Conservation (phyloP, 2,329 filamentous ascomycete genomes). For the Aspergillus luchuensis region DNA sequence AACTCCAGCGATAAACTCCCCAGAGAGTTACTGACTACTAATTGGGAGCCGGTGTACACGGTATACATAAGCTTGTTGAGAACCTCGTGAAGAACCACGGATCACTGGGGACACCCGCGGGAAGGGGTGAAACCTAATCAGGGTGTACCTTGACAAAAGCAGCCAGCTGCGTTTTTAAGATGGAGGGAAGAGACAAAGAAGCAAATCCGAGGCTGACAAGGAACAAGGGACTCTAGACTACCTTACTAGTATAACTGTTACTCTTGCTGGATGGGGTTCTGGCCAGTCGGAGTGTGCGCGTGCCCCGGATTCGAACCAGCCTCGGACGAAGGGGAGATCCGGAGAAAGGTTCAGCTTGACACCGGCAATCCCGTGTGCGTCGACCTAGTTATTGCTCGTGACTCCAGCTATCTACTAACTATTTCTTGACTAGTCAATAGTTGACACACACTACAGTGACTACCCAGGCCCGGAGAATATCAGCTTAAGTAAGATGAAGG, state of each 20-base stretch:
- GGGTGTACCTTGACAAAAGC: constrained; percentile 7
- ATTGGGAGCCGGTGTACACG: constrained; percentile 1
- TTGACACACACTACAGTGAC: too few species aligned
- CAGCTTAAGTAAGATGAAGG: too few species aligned
- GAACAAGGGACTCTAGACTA: background rate
- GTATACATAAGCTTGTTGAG: constrained; percentile 1
- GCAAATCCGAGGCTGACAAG: background rate
- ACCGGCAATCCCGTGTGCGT: constrained; percentile 18
- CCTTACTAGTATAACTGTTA: too few species aligned
- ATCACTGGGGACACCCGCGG: background rate
- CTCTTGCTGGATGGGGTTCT: constrained; percentile 5
- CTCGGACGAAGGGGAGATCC: constrained; percentile 36
- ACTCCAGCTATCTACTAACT: too few species aligned
- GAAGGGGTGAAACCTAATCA: constrained; percentile 3
- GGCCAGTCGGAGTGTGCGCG: constrained; percentile 7
- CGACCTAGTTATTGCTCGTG: background rate
- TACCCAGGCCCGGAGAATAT: too few species aligned
- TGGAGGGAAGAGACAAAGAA: background rate
- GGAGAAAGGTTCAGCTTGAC: constrained; percentile 24
- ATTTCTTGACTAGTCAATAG: too few species aligned
- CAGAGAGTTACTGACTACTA: background rate
- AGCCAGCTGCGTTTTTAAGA: background rate
- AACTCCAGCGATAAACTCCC: background rate
- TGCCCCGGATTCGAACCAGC: constrained; percentile 22
- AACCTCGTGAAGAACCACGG: constrained; percentile 6